Evolutionary conservation across 352 stramenopile species (phyloP).

Genomic region (Pythium aquatile): DNA sequence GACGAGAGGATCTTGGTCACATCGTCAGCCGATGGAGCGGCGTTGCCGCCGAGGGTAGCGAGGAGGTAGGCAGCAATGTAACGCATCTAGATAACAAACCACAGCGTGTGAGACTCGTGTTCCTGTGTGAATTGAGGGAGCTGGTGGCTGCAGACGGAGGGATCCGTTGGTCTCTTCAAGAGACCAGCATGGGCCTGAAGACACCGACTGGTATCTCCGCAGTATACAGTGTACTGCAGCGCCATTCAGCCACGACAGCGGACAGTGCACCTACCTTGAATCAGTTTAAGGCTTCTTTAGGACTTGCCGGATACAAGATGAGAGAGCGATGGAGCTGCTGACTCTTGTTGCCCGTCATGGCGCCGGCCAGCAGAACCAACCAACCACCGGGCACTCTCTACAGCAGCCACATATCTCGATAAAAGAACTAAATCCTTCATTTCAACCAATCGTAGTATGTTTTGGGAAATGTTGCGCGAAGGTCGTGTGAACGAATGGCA

Average conservation of each 20-base stretch:
- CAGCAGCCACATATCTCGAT: constrained; percentile 25
- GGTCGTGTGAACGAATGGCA: constrained; percentile 18
- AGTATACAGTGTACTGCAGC: not conserved
- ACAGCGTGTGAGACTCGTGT: not conserved
- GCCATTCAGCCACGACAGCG: not conserved
- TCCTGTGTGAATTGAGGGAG: not conserved
- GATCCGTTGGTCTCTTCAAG: not conserved
- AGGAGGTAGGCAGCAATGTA: constrained; percentile 97
- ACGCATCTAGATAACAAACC: constrained; percentile 81
- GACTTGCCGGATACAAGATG: constrained; percentile 91
- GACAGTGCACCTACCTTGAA: constrained; percentile 69
- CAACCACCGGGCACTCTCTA: constrained; percentile 49
- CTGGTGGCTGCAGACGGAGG: not conserved
- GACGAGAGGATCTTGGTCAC: constrained; percentile 91
- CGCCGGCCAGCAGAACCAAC: constrained; percentile 32
- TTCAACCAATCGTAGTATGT: constrained; percentile 34
- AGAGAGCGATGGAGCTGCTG: constrained; percentile 9
- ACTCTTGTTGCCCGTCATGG: constrained; percentile 21
- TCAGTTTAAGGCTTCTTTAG: constrained; percentile 90
- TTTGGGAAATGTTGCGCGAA: constrained; percentile 13
- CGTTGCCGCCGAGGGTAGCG: constrained; percentile 93
- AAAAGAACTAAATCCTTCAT: constrained; percentile 19
- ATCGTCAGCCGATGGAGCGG: constrained; percentile 84
- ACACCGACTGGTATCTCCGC: not conserved
- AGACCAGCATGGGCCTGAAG: not conserved